phyloP scores from a whole-genome alignment of 192 early-diverging fungal genomes.

The Physocladia obscura region DNA sequence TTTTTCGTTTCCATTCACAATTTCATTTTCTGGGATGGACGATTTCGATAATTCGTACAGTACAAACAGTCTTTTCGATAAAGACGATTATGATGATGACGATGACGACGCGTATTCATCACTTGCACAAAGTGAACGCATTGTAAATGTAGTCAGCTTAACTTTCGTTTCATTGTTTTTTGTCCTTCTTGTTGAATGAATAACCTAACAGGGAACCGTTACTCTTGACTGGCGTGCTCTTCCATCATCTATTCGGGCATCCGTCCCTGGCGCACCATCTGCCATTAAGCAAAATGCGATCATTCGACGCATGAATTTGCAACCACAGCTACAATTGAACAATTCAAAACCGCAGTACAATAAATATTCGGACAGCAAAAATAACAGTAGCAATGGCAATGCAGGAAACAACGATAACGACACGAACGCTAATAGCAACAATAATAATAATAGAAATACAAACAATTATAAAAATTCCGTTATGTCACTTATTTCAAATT shows the following conservation, averaged over 20 bases:
- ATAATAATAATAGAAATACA: not conserved
- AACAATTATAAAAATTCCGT: not conserved
- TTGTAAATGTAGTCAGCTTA: constrained; percentile 3
- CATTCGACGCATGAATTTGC: too few relatives aligned
- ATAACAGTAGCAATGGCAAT: too few relatives aligned
- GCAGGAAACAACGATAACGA: too few relatives aligned
- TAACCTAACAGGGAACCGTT: not conserved
- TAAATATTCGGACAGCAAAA: too few relatives aligned
- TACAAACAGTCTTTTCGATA: not conserved
- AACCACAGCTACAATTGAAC: too few relatives aligned
- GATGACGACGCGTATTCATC: not conserved
- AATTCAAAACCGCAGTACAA: too few relatives aligned
- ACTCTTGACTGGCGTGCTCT: not conserved
- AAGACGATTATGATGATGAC: not conserved
- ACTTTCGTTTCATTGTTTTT: not conserved
- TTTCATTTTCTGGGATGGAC: too few relatives aligned
- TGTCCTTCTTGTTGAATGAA: not conserved
- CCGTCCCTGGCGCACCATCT: constrained; percentile 9
- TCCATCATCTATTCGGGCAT: not conserved
- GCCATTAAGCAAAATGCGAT: constrained; percentile 1
- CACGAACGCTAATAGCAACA: not conserved
- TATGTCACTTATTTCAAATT: not conserved
- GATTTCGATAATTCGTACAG: too few relatives aligned
- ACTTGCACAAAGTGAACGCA: constrained; percentile 12
- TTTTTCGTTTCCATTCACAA: too few relatives aligned